These are phyloP conservation scores for Cornus florida DNA, from an alignment of 148 eudicot species.

Conservation along the genomic window DNA sequence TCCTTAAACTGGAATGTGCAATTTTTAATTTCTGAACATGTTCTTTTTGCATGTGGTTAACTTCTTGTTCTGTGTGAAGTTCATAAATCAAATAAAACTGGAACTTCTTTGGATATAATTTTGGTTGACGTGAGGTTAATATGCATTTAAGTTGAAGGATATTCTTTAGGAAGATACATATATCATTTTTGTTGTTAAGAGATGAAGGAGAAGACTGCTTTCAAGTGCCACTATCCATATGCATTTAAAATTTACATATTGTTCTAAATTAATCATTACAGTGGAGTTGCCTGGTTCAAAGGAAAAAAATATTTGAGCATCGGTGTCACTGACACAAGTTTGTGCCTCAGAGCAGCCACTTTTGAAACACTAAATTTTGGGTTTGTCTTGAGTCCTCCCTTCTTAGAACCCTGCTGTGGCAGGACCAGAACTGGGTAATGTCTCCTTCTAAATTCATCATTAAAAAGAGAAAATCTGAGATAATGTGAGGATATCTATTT, in stretches of 20 bases:
- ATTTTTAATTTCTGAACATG: too few species aligned
- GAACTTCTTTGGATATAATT: not conserved
- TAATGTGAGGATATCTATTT: not conserved
- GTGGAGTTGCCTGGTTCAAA: too few species aligned
- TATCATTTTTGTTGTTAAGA: not conserved
- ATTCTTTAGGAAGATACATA: not conserved
- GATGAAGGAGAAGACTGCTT: not conserved
- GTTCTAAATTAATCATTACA: not conserved
- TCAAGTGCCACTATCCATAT: not conserved
- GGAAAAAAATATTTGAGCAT: too few species aligned
- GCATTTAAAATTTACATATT: too few species aligned
- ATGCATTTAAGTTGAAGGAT: not conserved
- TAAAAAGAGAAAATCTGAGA: not conserved
- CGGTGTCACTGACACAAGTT: too few species aligned
- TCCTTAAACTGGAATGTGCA: not conserved
- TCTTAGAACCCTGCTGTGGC: too few species aligned
- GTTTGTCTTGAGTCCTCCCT: too few species aligned
- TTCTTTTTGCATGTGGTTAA: not conserved
- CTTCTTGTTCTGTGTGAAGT: not conserved
- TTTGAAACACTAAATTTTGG: too few species aligned
- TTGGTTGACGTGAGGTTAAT: too few species aligned
- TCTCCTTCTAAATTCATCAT: too few species aligned
- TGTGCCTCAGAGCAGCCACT: too few species aligned
- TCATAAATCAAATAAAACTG: not conserved
- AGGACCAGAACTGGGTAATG: too few species aligned